Evolutionary conservation across 805 yeast genomes (phyloP), one percentile per base, ranked within the genome.

Genomic region (Metschnikowia picachoensis): DNA sequence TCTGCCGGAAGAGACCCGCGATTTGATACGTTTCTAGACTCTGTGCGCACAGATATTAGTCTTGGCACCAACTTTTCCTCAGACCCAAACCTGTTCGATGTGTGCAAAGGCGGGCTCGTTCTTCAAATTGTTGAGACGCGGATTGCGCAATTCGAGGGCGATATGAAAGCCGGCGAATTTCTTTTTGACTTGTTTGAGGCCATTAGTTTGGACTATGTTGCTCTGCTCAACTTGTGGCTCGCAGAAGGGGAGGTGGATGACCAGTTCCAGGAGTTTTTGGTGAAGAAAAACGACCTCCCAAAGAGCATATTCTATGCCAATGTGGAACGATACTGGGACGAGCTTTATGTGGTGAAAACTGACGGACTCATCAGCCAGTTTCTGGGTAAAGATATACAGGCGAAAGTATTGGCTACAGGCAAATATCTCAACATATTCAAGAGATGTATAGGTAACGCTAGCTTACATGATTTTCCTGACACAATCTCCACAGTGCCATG

Each of bases 151-250:
- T 78, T 74, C 55, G 76, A 78, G 43, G 97, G 97, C 2, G 94
- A 90, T 58, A 60, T 73, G 0, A 66, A 65, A 2, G 77, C 86
- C 0, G 67, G 68, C 33, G 69, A 71, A 4, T 81, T 87, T 52
- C 66, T 88, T 35, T 60, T 67, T 1, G 56, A 58, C 4, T 56
- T 92, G 2, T 78, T 85, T 41, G 76, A 77, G 38, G 72, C 72
- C 12, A 78, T 89, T 1, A 80, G 95, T 33, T 57, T 51, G 30
- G 79, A 80, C 34, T 94, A 88, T 57, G 70, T 87, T 15, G 53
- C 54, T 1, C 85, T 86, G 81, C 68, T 94, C 9, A 82, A 85
- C 54, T 60, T 68, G n/a, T 94, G 99, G 99, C 71, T 92, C 14
- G 73, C 76, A 4, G 67, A 74, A 40, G 99, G 99, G 0, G 68